Percentiles rank a stretch among this genome's conserved stretches.
Evolutionary conservation across 768 basidiomycete species (phyloP).

Genomic region (Termitomyces sp.): DNA sequence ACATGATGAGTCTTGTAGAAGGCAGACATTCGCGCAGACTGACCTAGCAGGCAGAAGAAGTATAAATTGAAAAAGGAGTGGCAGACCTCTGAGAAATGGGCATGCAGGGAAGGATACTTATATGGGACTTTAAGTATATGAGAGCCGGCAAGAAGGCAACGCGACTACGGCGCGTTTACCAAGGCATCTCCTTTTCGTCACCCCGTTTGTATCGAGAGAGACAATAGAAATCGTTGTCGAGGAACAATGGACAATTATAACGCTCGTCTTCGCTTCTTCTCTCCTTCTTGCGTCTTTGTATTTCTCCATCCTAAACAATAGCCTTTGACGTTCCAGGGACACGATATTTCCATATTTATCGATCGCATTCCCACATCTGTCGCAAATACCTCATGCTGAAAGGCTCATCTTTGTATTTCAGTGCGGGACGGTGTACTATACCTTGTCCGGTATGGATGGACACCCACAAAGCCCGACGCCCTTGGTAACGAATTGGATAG

Average conservation of each 20-base stretch:
- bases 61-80: conserved; percentile 1
- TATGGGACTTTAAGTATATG: conserved; percentile 8
- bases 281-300: conserved; percentile 1
- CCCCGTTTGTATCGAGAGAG: conserved; percentile 1
- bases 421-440: not conserved
- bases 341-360: not conserved
- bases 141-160: conserved; percentile 3
- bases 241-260: conserved; percentile 14
- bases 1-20: conserved; percentile 5
- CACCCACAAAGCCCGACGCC: conserved; percentile 6
- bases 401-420: conserved; percentile 9
- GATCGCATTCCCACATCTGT: conserved; percentile 10
- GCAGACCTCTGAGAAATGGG: conserved; percentile 6
- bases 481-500: not conserved
- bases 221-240: conserved; percentile 13
- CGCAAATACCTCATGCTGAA: not conserved
- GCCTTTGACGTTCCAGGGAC: not conserved
- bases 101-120: conserved; percentile 4
- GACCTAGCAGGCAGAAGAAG: conserved; percentile 4
- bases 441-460: not conserved
- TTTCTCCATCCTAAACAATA: conserved; percentile 3
- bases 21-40: not conserved
- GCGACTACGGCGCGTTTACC: conserved; percentile 4
- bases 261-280: conserved; percentile 1
- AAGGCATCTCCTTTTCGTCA: not conserved